phyloP scores from a whole-genome alignment of 2,329 filamentous ascomycete genomes.

The Trichoderma cornu-damae region DNA sequence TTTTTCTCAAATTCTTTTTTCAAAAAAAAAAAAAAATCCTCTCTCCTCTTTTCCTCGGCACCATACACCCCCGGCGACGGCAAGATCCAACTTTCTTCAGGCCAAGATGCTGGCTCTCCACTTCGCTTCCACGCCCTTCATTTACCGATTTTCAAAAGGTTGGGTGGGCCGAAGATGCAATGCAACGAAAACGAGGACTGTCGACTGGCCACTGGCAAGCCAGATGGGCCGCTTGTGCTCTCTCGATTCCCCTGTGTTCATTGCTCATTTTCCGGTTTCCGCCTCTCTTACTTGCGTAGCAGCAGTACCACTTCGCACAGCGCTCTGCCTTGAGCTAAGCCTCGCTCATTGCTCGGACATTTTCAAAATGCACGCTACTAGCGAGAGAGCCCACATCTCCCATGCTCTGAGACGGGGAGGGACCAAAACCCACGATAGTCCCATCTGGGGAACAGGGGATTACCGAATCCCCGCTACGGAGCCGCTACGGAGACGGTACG shows the following conservation, averaged over 20 bases:
- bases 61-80: neutral
- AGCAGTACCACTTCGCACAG: neutral
- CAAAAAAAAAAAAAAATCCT: no score
- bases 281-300: neutral
- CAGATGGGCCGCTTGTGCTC: neutral
- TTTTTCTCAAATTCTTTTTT: neutral
- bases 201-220: neutral
- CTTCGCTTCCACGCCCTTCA: neutral
- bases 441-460: neutral
- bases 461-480: neutral
- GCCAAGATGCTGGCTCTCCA: neutral
- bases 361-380: neutral
- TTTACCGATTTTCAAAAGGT: neutral
- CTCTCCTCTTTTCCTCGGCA: neutral
- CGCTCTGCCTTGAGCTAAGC: neutral
- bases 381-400: neutral
- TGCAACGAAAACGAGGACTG: neutral
- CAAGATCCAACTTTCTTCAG: neutral
- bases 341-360: neutral
- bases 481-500: slow-evolving; percentile 11
- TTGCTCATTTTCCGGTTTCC: neutral
- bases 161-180: neutral
- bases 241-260: neutral
- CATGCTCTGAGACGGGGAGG: neutral
- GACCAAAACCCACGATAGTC: neutral